Conservation (phyloP, 2,329 filamentous ascomycete genomes). For the Sarocladium oryzae region DNA sequence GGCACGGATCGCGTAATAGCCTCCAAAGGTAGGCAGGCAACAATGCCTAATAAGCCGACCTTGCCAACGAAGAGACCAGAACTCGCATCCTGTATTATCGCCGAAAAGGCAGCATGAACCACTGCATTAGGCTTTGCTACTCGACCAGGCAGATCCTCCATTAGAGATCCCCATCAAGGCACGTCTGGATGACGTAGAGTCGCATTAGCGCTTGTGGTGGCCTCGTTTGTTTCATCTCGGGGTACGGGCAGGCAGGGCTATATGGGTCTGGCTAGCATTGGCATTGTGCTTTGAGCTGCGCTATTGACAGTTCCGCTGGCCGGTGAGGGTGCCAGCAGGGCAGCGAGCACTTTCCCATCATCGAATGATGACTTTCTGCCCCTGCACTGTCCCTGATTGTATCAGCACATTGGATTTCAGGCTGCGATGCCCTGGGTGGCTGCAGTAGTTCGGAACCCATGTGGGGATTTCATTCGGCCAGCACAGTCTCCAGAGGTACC, state of each 20-base stretch:
- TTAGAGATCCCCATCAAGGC: slow-evolving; percentile 4
- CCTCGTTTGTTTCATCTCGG: slow-evolving; percentile 3
- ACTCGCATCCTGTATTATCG: no score
- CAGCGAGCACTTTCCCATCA: slow-evolving; percentile 2
- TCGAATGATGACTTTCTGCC: neutral
- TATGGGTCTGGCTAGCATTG: neutral
- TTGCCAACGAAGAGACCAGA: no score
- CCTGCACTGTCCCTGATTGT: neutral
- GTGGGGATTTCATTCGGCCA: neutral
- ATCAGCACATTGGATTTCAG: neutral
- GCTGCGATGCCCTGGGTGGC: neutral
- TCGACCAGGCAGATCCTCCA: no score
- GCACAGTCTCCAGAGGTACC: no score
- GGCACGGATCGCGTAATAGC: neutral
- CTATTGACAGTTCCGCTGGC: neutral
- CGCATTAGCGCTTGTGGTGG: neutral
- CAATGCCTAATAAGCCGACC: no score
- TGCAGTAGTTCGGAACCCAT: no score
- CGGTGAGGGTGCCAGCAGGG: neutral
- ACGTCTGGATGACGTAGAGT: slow-evolving; percentile 8
- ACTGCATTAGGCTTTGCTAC: no score
- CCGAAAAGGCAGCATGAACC: no score
- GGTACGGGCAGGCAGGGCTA: neutral
- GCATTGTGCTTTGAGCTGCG: neutral
- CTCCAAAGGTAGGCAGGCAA: neutral